Percentiles rank a stretch among this genome's conserved stretches.
These are phyloP conservation scores for Pythium angustatum DNA, from an alignment of 352 stramenopile species.

Conservation along the genomic window DNA sequence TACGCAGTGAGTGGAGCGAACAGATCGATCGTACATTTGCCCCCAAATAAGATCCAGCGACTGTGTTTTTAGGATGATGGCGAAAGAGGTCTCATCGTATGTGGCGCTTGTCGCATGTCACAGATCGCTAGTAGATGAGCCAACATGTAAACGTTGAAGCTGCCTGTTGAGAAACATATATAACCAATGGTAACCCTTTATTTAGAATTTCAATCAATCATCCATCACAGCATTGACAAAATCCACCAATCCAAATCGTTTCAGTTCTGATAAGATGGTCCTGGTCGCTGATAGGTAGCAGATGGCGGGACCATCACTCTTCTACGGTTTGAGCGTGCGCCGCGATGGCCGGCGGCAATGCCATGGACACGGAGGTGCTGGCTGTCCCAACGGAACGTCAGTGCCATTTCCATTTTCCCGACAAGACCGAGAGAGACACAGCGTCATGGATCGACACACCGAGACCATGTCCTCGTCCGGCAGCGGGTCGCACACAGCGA, in stretches of 20 bases:
- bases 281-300: too few species aligned
- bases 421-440: neutral
- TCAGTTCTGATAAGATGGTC: constrained; percentile 5
- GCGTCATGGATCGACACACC: neutral
- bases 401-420: neutral
- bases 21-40: neutral
- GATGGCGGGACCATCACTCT: constrained; percentile 1
- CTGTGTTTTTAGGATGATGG: constrained; percentile 1
- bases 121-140: neutral
- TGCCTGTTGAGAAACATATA: constrained; percentile 7
- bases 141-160: constrained; percentile 12
- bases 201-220: constrained; percentile 10
- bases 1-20: too few species aligned
- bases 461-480: constrained; percentile 6
- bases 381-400: too few species aligned
- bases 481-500: neutral
- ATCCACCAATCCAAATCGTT: neutral
- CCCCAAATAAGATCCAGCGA: neutral
- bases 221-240: neutral
- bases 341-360: neutral
- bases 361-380: neutral
- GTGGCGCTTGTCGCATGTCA: constrained; percentile 7
- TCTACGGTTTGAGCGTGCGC: neutral
- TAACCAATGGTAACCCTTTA: neutral
- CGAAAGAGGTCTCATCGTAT: neutral